These are phyloP conservation scores for Emergomyces africanus DNA, from an alignment of 2,329 filamentous ascomycete species.

Conservation along the genomic window DNA sequence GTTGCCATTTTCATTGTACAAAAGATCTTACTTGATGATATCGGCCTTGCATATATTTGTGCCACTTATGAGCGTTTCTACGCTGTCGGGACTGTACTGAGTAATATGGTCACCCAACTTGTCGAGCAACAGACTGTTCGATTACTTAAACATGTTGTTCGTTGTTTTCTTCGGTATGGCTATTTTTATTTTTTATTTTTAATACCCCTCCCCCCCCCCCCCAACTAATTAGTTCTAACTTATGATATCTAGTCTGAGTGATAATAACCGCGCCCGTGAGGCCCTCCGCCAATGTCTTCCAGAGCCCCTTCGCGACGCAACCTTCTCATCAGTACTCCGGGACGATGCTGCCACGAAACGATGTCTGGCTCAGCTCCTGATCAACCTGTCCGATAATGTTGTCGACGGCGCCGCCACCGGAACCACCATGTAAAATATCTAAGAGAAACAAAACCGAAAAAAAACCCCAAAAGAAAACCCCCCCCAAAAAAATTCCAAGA, in stretches of 20 bases:
- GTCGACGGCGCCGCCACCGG: slow-evolving; percentile 37
- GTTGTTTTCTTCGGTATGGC: slow-evolving; percentile 87
- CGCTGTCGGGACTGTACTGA: slow-evolving; percentile 89
- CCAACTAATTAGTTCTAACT: no score
- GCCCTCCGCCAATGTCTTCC: slow-evolving; percentile 91
- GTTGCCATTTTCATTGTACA: slow-evolving; percentile 99
- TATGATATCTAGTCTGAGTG: slow-evolving; percentile 55
- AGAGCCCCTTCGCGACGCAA: slow-evolving; percentile 95
- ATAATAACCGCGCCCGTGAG: slow-evolving; percentile 91
- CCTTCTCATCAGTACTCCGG: slow-evolving; percentile 88
- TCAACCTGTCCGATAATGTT: slow-evolving; percentile 88
- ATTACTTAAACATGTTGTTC: slow-evolving; percentile 90
- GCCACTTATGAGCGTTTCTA: slow-evolving; percentile 98
- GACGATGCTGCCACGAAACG: slow-evolving; percentile 97
- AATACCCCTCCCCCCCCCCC: no score
- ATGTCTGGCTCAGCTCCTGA: slow-evolving; percentile 89
- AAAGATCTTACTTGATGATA: slow-evolving; percentile 94
- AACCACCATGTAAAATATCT: slow-evolving; percentile 25
- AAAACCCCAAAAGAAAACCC: background rate
- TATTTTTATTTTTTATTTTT: background rate
- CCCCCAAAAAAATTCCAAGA: no score
- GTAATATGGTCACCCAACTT: slow-evolving; percentile 96
- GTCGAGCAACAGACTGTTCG: slow-evolving; percentile 96
- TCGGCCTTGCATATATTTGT: slow-evolving; percentile 95
- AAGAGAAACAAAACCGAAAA: slow-evolving; percentile 8